Percentiles rank a stretch among this genome's conserved stretches.
Conservation (phyloP, 1,284 basidiomycete genomes). For the Pisolithus thermaeus region DNA sequence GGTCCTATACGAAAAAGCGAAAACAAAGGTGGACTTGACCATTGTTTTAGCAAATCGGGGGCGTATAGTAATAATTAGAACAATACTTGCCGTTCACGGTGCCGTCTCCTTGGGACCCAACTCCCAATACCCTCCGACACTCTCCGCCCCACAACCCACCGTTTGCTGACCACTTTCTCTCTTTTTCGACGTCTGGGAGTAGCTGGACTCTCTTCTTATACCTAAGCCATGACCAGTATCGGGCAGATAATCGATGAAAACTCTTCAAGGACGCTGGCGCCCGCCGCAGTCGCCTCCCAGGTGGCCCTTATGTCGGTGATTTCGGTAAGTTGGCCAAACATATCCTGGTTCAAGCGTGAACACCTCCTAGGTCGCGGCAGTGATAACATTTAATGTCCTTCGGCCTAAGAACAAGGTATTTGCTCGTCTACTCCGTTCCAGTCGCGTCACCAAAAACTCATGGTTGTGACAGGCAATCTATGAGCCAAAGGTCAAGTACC, state of each 20-base stretch:
- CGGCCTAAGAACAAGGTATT: conserved; percentile 73
- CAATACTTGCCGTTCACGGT: background rate
- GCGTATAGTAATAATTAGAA: background rate
- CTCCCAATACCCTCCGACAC: background rate
- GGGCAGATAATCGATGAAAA: conserved; percentile 40
- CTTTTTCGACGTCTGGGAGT: conserved; percentile 14
- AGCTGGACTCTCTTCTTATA: conserved; percentile 12
- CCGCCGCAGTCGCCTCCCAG: conserved; percentile 80
- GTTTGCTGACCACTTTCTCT: conserved; percentile 11
- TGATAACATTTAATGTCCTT: conserved; percentile 71
- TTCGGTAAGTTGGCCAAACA: conserved; percentile 45
- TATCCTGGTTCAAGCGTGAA: conserved; percentile 1
- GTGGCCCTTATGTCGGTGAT: conserved; percentile 65
- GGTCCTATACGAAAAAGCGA: background rate
- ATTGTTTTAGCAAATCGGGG: background rate
- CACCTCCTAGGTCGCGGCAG: conserved; percentile 45
- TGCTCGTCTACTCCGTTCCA: background rate
- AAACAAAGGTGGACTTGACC: background rate
- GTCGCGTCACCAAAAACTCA: background rate
- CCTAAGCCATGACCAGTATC: conserved; percentile 34
- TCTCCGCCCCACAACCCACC: background rate
- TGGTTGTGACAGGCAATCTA: conserved; percentile 58
- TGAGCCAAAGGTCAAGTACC: conserved; percentile 85
- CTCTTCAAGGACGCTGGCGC: conserved; percentile 56
- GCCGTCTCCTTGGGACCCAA: background rate